Evolutionary conservation across 176 grass and related monocot species (phyloP).

Genomic region (Eleusine indica): DNA sequence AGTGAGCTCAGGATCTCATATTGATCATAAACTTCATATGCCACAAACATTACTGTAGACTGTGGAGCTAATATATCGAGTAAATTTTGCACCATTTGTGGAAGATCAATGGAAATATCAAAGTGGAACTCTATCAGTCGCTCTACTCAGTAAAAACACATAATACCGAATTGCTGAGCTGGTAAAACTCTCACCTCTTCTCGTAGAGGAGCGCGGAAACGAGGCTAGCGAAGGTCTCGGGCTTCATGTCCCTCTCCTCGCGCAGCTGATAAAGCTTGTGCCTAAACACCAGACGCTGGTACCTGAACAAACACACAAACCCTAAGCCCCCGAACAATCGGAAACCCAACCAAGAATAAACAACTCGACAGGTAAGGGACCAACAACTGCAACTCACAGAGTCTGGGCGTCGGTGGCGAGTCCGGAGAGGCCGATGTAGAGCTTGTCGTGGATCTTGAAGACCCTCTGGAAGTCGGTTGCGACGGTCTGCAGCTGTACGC

Average conservation of each 20-base stretch:
- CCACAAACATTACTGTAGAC: background rate
- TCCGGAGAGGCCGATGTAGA: constrained; percentile 93
- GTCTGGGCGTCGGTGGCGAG: constrained; percentile 91
- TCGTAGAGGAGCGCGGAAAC: constrained; percentile 93
- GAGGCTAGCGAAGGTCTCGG: constrained; percentile 92
- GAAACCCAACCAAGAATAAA: background rate
- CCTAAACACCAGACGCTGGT: constrained; percentile 87
- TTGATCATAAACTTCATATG: background rate
- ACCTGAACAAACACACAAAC: constrained; percentile 43
- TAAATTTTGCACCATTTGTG: background rate
- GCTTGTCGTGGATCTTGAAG: constrained; percentile 92
- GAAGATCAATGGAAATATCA: background rate
- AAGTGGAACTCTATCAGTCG: background rate
- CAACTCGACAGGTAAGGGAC: background rate
- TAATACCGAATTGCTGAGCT: background rate
- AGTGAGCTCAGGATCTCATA: background rate
- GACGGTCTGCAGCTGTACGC: constrained; percentile 91
- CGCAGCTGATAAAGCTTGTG: constrained; percentile 97
- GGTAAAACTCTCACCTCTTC: constrained; percentile 64
- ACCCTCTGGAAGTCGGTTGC: constrained; percentile 94
- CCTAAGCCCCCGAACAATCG: constrained; percentile 17
- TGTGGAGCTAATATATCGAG: background rate
- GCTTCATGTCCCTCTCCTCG: constrained; percentile 99
- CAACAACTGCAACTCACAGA: constrained; percentile 49
- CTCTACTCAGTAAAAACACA: background rate